phyloP scores from a whole-genome alignment of 495 filamentous ascomycete species.

The Neurospora sp. region DNA sequence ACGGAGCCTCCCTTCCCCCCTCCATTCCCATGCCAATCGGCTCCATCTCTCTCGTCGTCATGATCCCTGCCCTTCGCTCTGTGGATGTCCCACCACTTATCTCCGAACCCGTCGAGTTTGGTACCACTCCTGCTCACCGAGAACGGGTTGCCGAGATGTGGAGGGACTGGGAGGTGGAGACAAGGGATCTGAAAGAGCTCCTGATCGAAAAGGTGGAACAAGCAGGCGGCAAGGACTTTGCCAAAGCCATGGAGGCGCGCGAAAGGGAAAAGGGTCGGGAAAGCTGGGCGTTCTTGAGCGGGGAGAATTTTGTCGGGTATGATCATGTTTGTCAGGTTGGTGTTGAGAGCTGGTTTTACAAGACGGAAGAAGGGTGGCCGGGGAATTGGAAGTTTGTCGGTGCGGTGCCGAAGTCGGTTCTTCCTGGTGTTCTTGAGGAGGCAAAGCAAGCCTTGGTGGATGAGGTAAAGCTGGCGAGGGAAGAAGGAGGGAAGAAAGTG shows the following conservation, averaged over 20 bases:
- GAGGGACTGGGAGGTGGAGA: neutral
- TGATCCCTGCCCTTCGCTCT: conserved; percentile 22
- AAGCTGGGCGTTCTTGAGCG: conserved; percentile 3
- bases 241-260: neutral
- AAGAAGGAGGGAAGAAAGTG: conserved; percentile 17
- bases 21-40: conserved; percentile 8
- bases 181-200: neutral
- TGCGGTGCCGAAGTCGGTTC: conserved; percentile 7
- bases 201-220: neutral
- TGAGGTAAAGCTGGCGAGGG: conserved; percentile 1
- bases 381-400: conserved; percentile 24
- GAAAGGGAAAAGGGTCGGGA: neutral
- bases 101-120: conserved; percentile 4
- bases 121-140: neutral
- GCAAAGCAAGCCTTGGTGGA: neutral
- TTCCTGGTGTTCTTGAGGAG: neutral
- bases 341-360: conserved; percentile 26
- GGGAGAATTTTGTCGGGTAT: conserved; percentile 18
- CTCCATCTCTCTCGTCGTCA: conserved; percentile 8
- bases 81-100: conserved; percentile 13
- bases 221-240: neutral
- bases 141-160: conserved; percentile 2
- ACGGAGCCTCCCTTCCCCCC: conserved; percentile 14
- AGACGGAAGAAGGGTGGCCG: conserved; percentile 23
- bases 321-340: conserved; percentile 24